Evolutionary conservation across 2,329 filamentous ascomycete species (phyloP), one percentile per base, ranked within the genome.

Genomic region (Chaetomium globosum): DNA sequence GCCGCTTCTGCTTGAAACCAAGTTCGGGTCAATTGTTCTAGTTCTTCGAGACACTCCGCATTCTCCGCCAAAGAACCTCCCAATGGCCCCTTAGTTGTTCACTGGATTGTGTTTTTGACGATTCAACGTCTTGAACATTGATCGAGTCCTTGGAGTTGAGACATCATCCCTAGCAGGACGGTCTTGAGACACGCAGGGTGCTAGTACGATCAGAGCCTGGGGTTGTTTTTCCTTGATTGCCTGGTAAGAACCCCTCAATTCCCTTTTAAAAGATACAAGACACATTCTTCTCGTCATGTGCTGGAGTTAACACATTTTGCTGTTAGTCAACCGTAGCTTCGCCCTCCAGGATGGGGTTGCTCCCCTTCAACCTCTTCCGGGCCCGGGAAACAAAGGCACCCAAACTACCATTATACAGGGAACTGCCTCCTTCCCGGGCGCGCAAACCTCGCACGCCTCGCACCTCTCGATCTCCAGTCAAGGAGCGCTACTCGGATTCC

Each of bases 401-500:
- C 10, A 77, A 74, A 67, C 76, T 87, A 31, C 84, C 84, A 23
- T 69, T 85, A 12, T 86, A 86, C 74, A 80, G 83, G 68, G 80
- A 80, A 64, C 63, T 80, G 46, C 70, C 74, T 28, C 71, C 77
- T 2, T 43, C 63, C 16, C 54, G 33, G 36, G n/a, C 54, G 49
- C 66, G 61, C 26, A 39, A 54, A 26, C 31, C 51, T 8, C 65
- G 63, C 23, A 23, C 62, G 13, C 59, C 64, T 28, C 65, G 61
- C 19, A 23, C 62, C 13, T 56, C 64, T 28, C 75, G 72, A 8
- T 67, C 70, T 4, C 72, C 78, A 1, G 77, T 73, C 23, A 85
- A 85, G 70, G 84, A 86, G 64, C 80, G 80, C 65, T 79, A 78
- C 63, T 85, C 83, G 2, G 81, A 84, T 67, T 80, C 83, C 64